These are phyloP conservation scores for Streptanthus diversifolius DNA, from an alignment of 345 rosid genomes.

Conservation along the genomic window DNA sequence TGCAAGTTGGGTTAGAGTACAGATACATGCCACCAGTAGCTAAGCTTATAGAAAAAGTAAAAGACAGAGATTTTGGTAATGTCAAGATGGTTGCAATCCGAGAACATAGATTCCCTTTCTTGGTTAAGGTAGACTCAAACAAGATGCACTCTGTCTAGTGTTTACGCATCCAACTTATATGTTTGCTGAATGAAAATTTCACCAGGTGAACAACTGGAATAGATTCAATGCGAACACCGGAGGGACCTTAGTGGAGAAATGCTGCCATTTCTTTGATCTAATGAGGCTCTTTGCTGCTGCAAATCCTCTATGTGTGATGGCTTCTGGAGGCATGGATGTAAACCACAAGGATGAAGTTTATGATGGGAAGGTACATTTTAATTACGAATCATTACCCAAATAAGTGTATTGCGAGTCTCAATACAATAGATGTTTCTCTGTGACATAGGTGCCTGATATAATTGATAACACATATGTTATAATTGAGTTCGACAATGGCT, in stretches of 20 bases:
- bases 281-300: conserved; percentile 88
- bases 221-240: conserved; percentile 86
- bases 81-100: conserved; percentile 90
- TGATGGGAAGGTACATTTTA: conserved; percentile 64
- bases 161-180: background rate
- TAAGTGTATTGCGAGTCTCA: background rate
- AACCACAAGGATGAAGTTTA: conserved; percentile 89
- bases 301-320: conserved; percentile 83
- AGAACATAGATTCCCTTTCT: conserved; percentile 90
- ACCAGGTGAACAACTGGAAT: conserved; percentile 87
- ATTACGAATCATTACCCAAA: background rate
- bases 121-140: conserved; percentile 84
- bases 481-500: conserved; percentile 82
- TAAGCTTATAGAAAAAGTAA: conserved; percentile 72
- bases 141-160: conserved; percentile 5
- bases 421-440: background rate
- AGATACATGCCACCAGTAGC: conserved; percentile 96
- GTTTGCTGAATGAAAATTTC: conserved; percentile 12
- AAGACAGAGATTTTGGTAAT: conserved; percentile 58
- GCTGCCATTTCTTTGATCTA: conserved; percentile 96
- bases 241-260: conserved; percentile 94
- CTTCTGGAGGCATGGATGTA: conserved; percentile 91
- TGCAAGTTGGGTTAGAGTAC: conserved; percentile 92
- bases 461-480: conserved; percentile 89
- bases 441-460: conserved; percentile 73